These are phyloP conservation scores for Polyporus tsugae DNA, from an alignment of 1,284 basidiomycete species.

Conservation along the genomic window DNA sequence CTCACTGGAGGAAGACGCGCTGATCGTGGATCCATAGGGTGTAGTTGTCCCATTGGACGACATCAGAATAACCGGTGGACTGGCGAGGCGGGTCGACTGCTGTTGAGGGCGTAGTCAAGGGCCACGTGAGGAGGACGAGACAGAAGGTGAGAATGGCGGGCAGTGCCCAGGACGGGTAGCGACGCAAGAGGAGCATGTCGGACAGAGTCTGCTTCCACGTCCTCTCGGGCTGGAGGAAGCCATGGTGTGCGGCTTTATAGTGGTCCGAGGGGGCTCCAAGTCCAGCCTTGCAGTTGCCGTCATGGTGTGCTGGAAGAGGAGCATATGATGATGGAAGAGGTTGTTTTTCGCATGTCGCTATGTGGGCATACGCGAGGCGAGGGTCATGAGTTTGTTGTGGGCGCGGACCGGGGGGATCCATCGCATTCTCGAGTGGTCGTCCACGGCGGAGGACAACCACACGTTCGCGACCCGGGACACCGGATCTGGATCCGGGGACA, in stretches of 20 bases:
- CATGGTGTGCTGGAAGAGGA: no score
- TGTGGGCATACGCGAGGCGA: neutral
- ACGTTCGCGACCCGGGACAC: neutral
- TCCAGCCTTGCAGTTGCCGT: no score
- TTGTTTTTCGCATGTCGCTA: slow-evolving; percentile 1
- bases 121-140: slow-evolving; percentile 30
- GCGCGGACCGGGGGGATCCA: neutral
- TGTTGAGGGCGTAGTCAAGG: slow-evolving; percentile 12
- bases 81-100: slow-evolving; percentile 37
- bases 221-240: neutral
- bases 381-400: neutral
- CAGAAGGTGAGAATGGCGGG: slow-evolving; percentile 26
- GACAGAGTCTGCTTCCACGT: neutral
- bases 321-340: no score
- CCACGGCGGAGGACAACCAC: neutral
- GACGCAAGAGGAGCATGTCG: slow-evolving; percentile 19
- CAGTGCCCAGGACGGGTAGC: slow-evolving; percentile 27
- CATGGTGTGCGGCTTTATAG: neutral
- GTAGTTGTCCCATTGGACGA: slow-evolving; percentile 46
- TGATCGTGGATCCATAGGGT: slow-evolving; percentile 42
- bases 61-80: slow-evolving; percentile 39
- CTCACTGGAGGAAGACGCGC: slow-evolving; percentile 57
- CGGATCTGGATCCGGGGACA: neutral
- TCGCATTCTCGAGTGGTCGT: neutral
- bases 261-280: neutral